A percentile compares a stretch with the other conserved stretches of the same genome.
Evolutionary conservation across 2,329 filamentous ascomycete genomes (phyloP).

Genomic region (Dryadomyces sulphureus): DNA sequence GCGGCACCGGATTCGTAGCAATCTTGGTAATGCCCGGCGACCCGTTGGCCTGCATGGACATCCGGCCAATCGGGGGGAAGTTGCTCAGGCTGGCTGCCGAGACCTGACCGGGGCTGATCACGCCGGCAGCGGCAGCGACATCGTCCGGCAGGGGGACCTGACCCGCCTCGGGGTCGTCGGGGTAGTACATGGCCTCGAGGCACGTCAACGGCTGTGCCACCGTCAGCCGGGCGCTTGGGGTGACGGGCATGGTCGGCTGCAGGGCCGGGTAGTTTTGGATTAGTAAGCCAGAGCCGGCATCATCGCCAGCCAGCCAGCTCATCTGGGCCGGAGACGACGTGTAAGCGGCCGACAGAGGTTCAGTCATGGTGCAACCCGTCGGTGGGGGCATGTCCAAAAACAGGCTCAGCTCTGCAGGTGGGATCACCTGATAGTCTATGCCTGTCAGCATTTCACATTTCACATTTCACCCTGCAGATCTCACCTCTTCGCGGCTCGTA

Average conservation of each 20-base stretch:
- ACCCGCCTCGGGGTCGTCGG: conserved; percentile 3
- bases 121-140: not conserved
- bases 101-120: not conserved
- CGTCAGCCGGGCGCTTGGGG: conserved; percentile 1
- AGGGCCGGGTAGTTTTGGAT: conserved; percentile 22
- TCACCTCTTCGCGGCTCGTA: conserved; percentile 20
- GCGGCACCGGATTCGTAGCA: not conserved
- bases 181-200: conserved; percentile 27
- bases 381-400: not conserved
- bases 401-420: not conserved
- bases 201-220: conserved; percentile 15
- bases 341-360: conserved; percentile 12
- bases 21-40: not conserved
- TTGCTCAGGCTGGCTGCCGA: not conserved
- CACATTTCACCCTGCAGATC: conserved; percentile 5
- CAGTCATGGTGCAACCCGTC: not conserved
- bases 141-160: not conserved
- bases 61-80: not conserved
- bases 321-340: conserved; percentile 14
- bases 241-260: conserved; percentile 16
- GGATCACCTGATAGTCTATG: not conserved
- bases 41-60: not conserved
- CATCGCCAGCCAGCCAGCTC: conserved; percentile 17
- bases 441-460: not conserved
- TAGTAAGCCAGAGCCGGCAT: conserved; percentile 15